Conservation (phyloP, 352 stramenopile genomes). For the Elongisporangium undulatum region DNA sequence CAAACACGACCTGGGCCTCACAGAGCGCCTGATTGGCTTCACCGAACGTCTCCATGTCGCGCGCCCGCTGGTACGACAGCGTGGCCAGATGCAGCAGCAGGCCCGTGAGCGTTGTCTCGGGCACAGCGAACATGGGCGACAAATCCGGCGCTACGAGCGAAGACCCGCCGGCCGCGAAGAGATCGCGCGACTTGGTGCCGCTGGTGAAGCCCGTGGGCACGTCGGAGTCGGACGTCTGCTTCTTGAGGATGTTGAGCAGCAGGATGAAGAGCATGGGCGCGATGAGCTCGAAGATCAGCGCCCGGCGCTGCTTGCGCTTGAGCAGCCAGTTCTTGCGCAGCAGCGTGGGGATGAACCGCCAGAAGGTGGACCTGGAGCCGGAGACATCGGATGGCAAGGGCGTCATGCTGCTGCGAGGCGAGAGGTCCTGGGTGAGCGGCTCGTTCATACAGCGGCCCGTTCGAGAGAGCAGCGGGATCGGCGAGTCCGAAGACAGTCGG, state of each 20-base stretch:
- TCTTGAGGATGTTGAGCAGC: slow-evolving; percentile 52
- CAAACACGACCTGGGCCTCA: slow-evolving; percentile 7
- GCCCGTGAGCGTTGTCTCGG: slow-evolving; percentile 56
- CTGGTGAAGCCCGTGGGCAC: slow-evolving; percentile 33
- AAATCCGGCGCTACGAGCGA: slow-evolving; percentile 15
- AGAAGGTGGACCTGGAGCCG: background rate
- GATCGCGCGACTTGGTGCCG: slow-evolving; percentile 24
- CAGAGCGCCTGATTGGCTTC: slow-evolving; percentile 2
- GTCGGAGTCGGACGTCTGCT: slow-evolving; percentile 21
- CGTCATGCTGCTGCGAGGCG: background rate
- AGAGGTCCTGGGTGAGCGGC: background rate
- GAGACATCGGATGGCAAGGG: background rate
- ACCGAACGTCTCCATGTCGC: slow-evolving; percentile 9
- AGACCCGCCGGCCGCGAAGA: slow-evolving; percentile 32
- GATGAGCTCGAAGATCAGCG: slow-evolving; percentile 55
- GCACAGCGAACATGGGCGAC: slow-evolving; percentile 22
- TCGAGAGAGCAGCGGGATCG: background rate
- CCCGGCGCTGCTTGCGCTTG: slow-evolving; percentile 56
- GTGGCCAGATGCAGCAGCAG: slow-evolving; percentile 45
- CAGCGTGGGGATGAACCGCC: slow-evolving; percentile 46
- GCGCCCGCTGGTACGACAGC: slow-evolving; percentile 27
- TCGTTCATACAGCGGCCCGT: background rate
- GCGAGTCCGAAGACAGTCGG: background rate
- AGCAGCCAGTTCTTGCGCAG: slow-evolving; percentile 80
- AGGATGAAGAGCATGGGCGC: slow-evolving; percentile 60